Conservation (phyloP, 106 monocot species). For the Ottelia alismoides region DNA sequence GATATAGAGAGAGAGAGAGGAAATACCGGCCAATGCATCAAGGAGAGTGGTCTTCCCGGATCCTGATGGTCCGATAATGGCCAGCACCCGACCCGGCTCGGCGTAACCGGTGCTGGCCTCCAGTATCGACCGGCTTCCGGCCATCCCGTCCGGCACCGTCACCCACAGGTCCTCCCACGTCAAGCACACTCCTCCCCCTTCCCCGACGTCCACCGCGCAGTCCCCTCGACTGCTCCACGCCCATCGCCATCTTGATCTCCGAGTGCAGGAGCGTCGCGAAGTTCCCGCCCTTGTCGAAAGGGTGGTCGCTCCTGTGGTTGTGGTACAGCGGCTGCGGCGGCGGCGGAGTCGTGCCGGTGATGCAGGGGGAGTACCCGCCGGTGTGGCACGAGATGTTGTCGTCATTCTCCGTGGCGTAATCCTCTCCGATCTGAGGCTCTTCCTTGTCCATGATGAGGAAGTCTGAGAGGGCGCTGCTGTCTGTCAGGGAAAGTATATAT, state of each 20-base stretch:
- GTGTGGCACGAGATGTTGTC: not conserved
- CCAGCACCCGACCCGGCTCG: slow-evolving; percentile 18
- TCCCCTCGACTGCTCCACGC: not conserved
- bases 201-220: not conserved
- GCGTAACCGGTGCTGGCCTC: slow-evolving; percentile 19
- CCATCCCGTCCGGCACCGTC: not conserved
- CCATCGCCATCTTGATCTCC: not conserved
- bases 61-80: slow-evolving; percentile 40
- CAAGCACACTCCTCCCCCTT: slow-evolving; percentile 11
- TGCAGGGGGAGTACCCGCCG: not conserved
- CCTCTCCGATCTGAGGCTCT: not conserved
- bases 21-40: slow-evolving; percentile 17
- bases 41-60: slow-evolving; percentile 35
- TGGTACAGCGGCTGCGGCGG: not conserved
- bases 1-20: too few species aligned
- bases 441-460: too few species aligned
- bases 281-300: not conserved
- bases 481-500: too few species aligned
- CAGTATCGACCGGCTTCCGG: slow-evolving; percentile 4
- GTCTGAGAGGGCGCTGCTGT: too few species aligned
- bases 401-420: slow-evolving; percentile 2
- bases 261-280: not conserved
- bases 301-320: not conserved
- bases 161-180: slow-evolving; percentile 39
- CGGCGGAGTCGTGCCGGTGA: not conserved